These are phyloP conservation scores for Ilyonectria sp. DNA, from an alignment of 2,329 filamentous ascomycete species.

Conservation along the genomic window DNA sequence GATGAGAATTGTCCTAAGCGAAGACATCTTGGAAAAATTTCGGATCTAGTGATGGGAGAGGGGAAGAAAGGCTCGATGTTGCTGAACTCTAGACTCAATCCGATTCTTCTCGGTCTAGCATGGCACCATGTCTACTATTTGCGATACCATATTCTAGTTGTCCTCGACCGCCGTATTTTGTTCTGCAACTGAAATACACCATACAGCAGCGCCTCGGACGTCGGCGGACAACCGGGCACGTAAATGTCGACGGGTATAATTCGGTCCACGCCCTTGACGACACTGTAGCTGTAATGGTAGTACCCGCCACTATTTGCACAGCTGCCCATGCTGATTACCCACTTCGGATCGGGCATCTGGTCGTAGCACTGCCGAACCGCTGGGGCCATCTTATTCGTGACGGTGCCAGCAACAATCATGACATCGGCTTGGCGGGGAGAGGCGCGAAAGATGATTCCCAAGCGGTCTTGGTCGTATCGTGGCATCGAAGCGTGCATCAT, in stretches of 20 bases:
- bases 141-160: conserved; percentile 65
- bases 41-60: no score
- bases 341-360: conserved; percentile 76
- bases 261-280: conserved; percentile 75
- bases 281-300: conserved; percentile 80
- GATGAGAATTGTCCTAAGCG: no score
- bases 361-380: conserved; percentile 76
- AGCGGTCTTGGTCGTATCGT: conserved; percentile 73
- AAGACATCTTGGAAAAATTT: no score
- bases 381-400: conserved; percentile 78
- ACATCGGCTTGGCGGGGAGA: conserved; percentile 65
- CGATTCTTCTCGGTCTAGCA: no score
- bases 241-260: conserved; percentile 78
- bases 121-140: conserved; percentile 50
- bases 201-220: conserved; percentile 62
- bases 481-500: conserved; percentile 76
- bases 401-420: conserved; percentile 76
- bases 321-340: conserved; percentile 77
- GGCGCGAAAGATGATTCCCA: conserved; percentile 73
- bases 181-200: conserved; percentile 78
- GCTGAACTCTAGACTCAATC: no score
- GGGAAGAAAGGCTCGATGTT: no score
- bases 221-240: conserved; percentile 73
- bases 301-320: conserved; percentile 81
- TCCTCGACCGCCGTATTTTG: conserved; percentile 73